Percentiles rank a stretch among this genome's conserved stretches.
Conservation (phyloP, 345 rosid species). For the Noccaea caerulescens region DNA sequence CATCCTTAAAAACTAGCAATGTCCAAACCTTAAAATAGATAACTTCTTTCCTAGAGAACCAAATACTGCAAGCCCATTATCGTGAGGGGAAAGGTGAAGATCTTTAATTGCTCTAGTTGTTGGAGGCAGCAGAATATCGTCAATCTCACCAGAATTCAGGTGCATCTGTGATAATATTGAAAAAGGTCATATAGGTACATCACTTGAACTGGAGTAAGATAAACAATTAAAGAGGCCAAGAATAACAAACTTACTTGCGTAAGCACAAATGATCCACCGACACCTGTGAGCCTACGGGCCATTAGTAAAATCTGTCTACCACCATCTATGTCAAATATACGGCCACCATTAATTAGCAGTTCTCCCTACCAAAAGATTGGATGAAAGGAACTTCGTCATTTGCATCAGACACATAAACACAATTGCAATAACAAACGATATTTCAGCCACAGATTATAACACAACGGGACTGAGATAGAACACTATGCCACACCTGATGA, state of each 20-base stretch:
- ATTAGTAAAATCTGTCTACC: conserved; percentile 56
- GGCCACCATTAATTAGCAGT: conserved; percentile 68
- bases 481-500: conserved; percentile 54
- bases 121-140: conserved; percentile 66
- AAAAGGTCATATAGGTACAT: conserved; percentile 34
- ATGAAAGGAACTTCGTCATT: conserved; percentile 25
- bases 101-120: conserved; percentile 72
- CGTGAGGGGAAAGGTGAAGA: conserved; percentile 68
- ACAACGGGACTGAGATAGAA: conserved; percentile 15
- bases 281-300: conserved; percentile 64
- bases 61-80: conserved; percentile 60
- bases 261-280: conserved; percentile 61
- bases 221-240: neutral
- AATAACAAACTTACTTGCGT: conserved; percentile 62
- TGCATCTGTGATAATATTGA: conserved; percentile 55
- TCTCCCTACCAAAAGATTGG: conserved; percentile 49
- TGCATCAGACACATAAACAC: conserved; percentile 14
- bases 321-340: conserved; percentile 75
- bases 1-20: neutral
- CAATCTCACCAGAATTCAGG: conserved; percentile 67
- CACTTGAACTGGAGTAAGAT: conserved; percentile 20
- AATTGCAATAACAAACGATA: neutral
- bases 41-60: conserved; percentile 82
- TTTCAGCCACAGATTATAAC: neutral
- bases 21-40: conserved; percentile 68